Percentiles rank a stretch among this genome's conserved stretches.
phyloP scores from a whole-genome alignment of 345 rosid genomes.

The Eucalyptus cloeziana region DNA sequence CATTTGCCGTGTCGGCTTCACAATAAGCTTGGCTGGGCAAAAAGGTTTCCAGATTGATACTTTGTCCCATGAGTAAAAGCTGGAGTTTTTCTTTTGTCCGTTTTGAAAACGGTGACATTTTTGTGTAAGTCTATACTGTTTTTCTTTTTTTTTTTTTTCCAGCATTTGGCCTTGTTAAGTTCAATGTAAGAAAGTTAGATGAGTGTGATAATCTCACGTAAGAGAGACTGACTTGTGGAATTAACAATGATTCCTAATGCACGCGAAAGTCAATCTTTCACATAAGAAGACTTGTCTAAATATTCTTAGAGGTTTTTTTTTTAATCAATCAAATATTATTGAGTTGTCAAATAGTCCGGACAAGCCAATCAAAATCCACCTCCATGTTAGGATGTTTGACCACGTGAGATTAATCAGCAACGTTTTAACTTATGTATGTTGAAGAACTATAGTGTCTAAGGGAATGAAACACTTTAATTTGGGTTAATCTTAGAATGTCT shows the following conservation, averaged over 20 bases:
- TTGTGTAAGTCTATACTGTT: neutral
- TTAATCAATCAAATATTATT: neutral
- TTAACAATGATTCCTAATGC: neutral
- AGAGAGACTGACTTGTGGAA: neutral
- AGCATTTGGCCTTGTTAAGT: neutral
- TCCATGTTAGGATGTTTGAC: neutral
- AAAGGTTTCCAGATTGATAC: neutral
- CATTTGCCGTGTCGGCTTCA: neutral
- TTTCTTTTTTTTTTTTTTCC: fast-evolving
- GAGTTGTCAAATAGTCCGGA: fast-evolving
- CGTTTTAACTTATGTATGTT: neutral
- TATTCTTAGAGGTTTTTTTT: neutral
- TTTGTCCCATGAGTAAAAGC: neutral
- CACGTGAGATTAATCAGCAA: neutral
- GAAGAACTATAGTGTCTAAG: neutral
- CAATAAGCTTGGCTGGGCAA: neutral
- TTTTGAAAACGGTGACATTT: neutral
- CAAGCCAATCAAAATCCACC: neutral
- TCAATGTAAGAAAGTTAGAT: neutral
- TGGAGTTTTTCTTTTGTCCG: neutral
- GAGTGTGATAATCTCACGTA: neutral
- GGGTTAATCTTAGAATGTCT: neutral
- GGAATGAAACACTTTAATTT: neutral
- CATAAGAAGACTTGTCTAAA: neutral
- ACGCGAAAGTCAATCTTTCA: neutral